These are phyloP conservation scores for Aspergillus affinis DNA, from an alignment of 495 filamentous ascomycete genomes.

Conservation along the genomic window DNA sequence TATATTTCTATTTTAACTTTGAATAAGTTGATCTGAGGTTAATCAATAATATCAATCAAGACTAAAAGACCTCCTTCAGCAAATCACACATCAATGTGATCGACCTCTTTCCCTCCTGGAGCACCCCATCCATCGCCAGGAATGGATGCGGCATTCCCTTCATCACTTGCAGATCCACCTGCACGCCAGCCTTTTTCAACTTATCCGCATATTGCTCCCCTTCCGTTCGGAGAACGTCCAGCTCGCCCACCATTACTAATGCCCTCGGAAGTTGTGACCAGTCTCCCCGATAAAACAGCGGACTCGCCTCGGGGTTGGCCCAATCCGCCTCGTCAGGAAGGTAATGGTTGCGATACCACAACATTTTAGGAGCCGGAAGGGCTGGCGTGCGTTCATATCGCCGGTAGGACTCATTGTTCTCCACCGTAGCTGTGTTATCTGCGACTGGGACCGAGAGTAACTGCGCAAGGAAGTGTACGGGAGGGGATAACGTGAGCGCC, in stretches of 20 bases:
- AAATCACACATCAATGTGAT: slow-evolving; percentile 56
- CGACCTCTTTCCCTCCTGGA: slow-evolving; percentile 52
- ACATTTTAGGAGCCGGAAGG: slow-evolving; percentile 54
- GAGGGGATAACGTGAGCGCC: slow-evolving; percentile 41
- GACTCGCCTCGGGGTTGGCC: slow-evolving; percentile 53
- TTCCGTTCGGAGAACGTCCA: slow-evolving; percentile 55
- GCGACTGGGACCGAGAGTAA: slow-evolving; percentile 59
- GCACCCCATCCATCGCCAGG: slow-evolving; percentile 57
- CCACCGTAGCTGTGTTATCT: slow-evolving; percentile 52
- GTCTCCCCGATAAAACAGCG: slow-evolving; percentile 49
- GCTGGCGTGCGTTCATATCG: slow-evolving; percentile 51
- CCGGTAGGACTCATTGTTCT: slow-evolving; percentile 47
- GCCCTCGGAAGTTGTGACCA: slow-evolving; percentile 51
- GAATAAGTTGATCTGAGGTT: too few species aligned
- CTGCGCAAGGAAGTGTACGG: slow-evolving; percentile 47
- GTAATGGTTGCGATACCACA: slow-evolving; percentile 60
- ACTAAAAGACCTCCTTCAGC: slow-evolving; percentile 46
- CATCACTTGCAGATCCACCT: slow-evolving; percentile 56
- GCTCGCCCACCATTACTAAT: slow-evolving; percentile 54
- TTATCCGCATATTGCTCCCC: slow-evolving; percentile 50
- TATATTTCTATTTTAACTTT: too few species aligned
- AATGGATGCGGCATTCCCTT: slow-evolving; percentile 64
- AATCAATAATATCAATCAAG: neutral
- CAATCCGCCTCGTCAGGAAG: slow-evolving; percentile 46
- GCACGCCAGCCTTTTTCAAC: slow-evolving; percentile 50